Conservation (phyloP, 345 rosid species). For the Dipteronia sinensis region DNA sequence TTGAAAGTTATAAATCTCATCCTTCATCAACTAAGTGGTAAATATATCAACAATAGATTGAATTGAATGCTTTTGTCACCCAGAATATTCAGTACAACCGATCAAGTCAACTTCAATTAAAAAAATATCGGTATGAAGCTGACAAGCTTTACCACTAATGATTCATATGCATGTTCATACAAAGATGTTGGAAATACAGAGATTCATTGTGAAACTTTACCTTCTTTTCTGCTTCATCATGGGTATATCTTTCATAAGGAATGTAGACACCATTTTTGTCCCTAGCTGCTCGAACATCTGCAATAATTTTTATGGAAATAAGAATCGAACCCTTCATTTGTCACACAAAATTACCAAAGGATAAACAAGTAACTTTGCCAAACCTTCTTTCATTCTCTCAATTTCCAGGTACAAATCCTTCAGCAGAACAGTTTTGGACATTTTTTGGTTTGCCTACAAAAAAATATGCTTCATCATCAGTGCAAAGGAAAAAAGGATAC, state of each 20-base stretch:
- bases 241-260: slow-evolving; percentile 78
- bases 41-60: neutral
- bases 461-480: slow-evolving; percentile 18
- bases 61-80: neutral
- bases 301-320: slow-evolving; percentile 17
- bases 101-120: neutral
- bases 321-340: slow-evolving; percentile 8
- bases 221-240: slow-evolving; percentile 94
- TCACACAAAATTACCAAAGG: slow-evolving; percentile 6
- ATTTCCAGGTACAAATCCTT: slow-evolving; percentile 88
- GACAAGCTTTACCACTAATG: neutral
- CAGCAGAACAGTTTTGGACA: slow-evolving; percentile 79
- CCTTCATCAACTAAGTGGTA: neutral
- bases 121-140: neutral
- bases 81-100: neutral
- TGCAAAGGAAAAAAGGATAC: slow-evolving; percentile 8
- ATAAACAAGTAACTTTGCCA: slow-evolving; percentile 10
- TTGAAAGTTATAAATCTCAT: neutral
- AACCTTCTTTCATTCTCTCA: slow-evolving; percentile 93
- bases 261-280: slow-evolving; percentile 88
- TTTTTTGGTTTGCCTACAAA: slow-evolving; percentile 89
- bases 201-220: slow-evolving; percentile 28
- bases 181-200: neutral
- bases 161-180: neutral
- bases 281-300: slow-evolving; percentile 95